Evolutionary conservation across 1,284 basidiomycete species (phyloP).

Genomic region (Tremellales sp.): DNA sequence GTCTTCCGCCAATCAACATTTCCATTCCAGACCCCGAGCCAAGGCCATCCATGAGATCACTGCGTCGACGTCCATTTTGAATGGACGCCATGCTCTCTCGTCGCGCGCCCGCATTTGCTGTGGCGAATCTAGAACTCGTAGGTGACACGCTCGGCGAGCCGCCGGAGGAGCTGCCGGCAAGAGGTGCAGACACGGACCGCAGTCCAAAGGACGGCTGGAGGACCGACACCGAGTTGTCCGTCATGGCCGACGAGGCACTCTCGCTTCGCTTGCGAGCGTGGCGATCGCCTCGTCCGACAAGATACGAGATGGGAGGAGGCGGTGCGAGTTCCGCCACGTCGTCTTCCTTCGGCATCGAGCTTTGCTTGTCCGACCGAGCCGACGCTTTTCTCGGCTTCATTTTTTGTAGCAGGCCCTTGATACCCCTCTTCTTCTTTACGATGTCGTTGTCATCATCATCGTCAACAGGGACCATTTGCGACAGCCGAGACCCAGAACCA

Average conservation of each 20-base stretch:
- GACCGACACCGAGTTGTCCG: slow-evolving; percentile 14
- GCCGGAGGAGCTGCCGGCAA: slow-evolving; percentile 26
- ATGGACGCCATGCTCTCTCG: slow-evolving; percentile 25
- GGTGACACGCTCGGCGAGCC: slow-evolving; percentile 38
- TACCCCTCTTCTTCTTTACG: slow-evolving; percentile 68
- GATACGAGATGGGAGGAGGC: slow-evolving; percentile 77
- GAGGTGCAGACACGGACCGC: slow-evolving; percentile 43
- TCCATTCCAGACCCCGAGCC: slow-evolving; percentile 11
- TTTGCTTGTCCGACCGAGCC: slow-evolving; percentile 1
- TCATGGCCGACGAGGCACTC: slow-evolving; percentile 32
- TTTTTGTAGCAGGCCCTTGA: slow-evolving; percentile 77
- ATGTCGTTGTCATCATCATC: slow-evolving; percentile 15
- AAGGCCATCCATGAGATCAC: slow-evolving; percentile 14
- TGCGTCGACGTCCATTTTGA: slow-evolving; percentile 6
- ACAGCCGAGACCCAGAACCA: slow-evolving; percentile 33
- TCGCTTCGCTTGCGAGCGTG: slow-evolving; percentile 33
- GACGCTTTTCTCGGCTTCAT: slow-evolving; percentile 50
- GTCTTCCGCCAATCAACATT: neutral
- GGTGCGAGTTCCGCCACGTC: slow-evolving; percentile 63
- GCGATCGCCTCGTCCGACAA: slow-evolving; percentile 56
- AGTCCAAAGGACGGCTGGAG: slow-evolving; percentile 13
- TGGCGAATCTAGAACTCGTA: slow-evolving; percentile 38
- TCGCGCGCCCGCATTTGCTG: slow-evolving; percentile 10
- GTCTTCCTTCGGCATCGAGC: slow-evolving; percentile 41
- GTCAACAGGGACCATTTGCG: slow-evolving; percentile 27